A percentile compares a stretch with the other conserved stretches of the same genome.
phyloP scores from a whole-genome alignment of 768 basidiomycete genomes.

The Calvatia gigantea region DNA sequence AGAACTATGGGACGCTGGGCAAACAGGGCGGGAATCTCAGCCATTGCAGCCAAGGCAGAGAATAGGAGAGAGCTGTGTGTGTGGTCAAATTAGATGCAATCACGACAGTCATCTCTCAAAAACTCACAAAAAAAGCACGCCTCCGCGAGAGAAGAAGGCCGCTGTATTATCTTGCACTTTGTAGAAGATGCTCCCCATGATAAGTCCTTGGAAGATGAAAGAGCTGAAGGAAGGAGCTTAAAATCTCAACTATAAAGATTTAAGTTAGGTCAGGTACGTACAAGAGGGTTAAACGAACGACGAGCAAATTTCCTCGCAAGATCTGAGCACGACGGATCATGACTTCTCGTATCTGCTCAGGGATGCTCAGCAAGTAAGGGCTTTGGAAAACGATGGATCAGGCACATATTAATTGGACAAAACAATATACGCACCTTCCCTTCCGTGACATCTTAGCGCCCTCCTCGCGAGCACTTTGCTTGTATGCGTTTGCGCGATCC shows the following conservation, averaged over 20 bases:
- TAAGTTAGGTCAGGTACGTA: constrained; percentile 14
- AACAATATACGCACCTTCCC: constrained; percentile 24
- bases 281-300: constrained; percentile 32
- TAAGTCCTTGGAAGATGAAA: constrained; percentile 47
- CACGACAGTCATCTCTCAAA: neutral
- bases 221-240: constrained; percentile 28
- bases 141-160: constrained; percentile 76
- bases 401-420: neutral
- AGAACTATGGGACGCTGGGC: constrained; percentile 57
- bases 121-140: constrained; percentile 71
- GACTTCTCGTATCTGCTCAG: constrained; percentile 42
- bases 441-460: constrained; percentile 42
- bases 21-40: constrained; percentile 64
- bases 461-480: constrained; percentile 45
- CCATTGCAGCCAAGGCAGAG: constrained; percentile 54
- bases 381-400: constrained; percentile 21
- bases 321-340: constrained; percentile 45
- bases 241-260: neutral
- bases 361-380: constrained; percentile 41
- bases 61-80: constrained; percentile 51
- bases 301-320: constrained; percentile 34
- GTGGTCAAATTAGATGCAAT: neutral
- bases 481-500: constrained; percentile 40
- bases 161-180: constrained; percentile 49
- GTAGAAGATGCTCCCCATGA: constrained; percentile 66